These are phyloP conservation scores for Solanum commersonii DNA, from an alignment of 257 asterid species.

Conservation along the genomic window DNA sequence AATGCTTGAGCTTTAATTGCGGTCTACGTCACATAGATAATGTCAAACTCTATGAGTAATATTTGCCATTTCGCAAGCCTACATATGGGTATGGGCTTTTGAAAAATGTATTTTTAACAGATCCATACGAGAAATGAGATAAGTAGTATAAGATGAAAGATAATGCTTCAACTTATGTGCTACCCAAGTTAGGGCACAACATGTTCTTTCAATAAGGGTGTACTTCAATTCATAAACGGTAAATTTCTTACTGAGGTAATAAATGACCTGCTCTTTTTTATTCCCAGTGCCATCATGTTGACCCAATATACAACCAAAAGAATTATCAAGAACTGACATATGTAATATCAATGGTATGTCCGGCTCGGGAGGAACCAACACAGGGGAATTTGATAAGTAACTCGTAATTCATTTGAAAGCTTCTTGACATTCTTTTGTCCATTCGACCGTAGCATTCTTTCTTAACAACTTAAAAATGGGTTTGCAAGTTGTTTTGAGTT, in stretches of 20 bases:
- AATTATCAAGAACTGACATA: not conserved
- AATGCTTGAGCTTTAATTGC: no score
- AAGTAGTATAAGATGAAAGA: not conserved
- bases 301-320: not conserved
- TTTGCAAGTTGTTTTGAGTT: not conserved
- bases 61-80: not conserved
- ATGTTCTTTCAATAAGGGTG: not conserved
- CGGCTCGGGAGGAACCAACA: not conserved
- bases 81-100: not conserved
- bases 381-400: not conserved
- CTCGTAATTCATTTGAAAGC: not conserved
- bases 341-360: not conserved
- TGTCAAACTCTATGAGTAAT: not conserved
- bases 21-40: not conserved
- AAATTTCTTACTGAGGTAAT: not conserved
- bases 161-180: not conserved
- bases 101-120: no score
- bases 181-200: not conserved
- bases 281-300: not conserved
- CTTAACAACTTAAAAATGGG: not conserved
- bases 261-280: not conserved
- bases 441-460: no score
- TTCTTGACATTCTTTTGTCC: not conserved
- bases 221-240: not conserved
- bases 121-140: rapidly evolving